Percentiles rank a stretch among this genome's conserved stretches.
These are phyloP conservation scores for Lentinula detonsa DNA, from an alignment of 768 basidiomycete species.

Conservation along the genomic window DNA sequence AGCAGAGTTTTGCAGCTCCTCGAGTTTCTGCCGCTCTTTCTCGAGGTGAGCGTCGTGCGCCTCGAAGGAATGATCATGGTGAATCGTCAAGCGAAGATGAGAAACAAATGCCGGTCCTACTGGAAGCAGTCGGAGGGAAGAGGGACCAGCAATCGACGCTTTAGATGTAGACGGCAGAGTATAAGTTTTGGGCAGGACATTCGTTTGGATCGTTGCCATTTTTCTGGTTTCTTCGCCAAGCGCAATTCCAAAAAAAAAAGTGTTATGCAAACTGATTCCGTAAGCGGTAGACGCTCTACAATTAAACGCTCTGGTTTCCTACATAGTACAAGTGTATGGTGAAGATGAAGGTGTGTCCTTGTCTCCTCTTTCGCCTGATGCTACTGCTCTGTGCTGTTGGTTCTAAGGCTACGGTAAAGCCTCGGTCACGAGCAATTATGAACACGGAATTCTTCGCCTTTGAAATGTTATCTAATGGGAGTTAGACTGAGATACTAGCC, in stretches of 20 bases:
- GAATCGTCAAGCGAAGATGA: slow-evolving; percentile 68
- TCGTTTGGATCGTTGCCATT: slow-evolving; percentile 21
- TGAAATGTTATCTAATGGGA: not conserved
- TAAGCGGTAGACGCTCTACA: not conserved
- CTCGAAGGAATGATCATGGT: slow-evolving; percentile 76
- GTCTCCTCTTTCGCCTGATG: no score
- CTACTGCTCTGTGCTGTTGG: not conserved
- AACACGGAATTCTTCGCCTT: not conserved
- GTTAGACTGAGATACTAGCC: not conserved
- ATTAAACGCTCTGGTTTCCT: no score
- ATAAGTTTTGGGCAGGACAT: slow-evolving; percentile 40
- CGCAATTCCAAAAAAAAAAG: not conserved
- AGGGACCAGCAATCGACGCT: slow-evolving; percentile 23
- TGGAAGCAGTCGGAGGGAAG: slow-evolving; percentile 47
- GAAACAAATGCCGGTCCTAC: slow-evolving; percentile 86
- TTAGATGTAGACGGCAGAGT: slow-evolving; percentile 29
- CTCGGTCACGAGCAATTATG: not conserved
- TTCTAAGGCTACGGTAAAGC: not conserved
- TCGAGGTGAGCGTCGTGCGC: slow-evolving; percentile 69
- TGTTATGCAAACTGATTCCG: not conserved
- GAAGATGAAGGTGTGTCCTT: no score
- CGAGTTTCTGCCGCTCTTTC: slow-evolving; percentile 45
- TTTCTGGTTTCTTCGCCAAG: not conserved
- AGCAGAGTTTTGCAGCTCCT: slow-evolving; percentile 40
- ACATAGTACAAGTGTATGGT: no score